Conservation (phyloP, 164 flowering plant genomes). For the Amborella trichopoda region DNA sequence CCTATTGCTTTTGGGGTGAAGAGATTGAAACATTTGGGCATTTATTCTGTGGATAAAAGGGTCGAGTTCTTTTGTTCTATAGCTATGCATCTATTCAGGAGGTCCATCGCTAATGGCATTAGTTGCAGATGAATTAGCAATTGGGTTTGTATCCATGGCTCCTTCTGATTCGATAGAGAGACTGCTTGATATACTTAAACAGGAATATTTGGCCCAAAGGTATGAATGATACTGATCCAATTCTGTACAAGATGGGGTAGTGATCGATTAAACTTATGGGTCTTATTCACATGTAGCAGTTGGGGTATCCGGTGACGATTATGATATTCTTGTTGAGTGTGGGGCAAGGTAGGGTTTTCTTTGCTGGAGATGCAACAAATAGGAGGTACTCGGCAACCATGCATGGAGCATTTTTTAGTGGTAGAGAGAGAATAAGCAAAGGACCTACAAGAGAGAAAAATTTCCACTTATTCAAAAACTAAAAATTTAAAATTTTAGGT, state of each 20-base stretch:
- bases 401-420: constrained; percentile 97
- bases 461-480: too few species aligned
- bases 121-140: constrained; percentile 94
- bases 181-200: constrained; percentile 56
- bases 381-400: constrained; percentile 92
- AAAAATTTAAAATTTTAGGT: too few species aligned
- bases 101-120: constrained; percentile 92
- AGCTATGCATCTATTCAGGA: constrained; percentile 93
- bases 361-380: constrained; percentile 99
- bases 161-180: constrained; percentile 66
- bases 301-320: constrained; percentile 92
- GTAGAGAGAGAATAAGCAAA: too few species aligned
- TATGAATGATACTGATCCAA: constrained; percentile 76
- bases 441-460: too few species aligned
- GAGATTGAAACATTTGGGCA: constrained; percentile 94
- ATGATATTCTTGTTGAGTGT: constrained; percentile 83
- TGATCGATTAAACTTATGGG: constrained; percentile 66
- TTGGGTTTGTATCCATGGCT: constrained; percentile 63
- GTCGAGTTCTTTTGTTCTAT: constrained; percentile 87
- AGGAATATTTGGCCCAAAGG: constrained; percentile 75
- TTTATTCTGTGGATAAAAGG: constrained; percentile 67
- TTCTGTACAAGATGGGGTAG: constrained; percentile 97
- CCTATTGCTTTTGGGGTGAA: constrained; percentile 94
- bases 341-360: constrained; percentile 87
- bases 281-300: constrained; percentile 91